These are phyloP conservation scores for Allomyces macrogynus DNA, from an alignment of 192 early-diverging fungal genomes.

Conservation along the genomic window DNA sequence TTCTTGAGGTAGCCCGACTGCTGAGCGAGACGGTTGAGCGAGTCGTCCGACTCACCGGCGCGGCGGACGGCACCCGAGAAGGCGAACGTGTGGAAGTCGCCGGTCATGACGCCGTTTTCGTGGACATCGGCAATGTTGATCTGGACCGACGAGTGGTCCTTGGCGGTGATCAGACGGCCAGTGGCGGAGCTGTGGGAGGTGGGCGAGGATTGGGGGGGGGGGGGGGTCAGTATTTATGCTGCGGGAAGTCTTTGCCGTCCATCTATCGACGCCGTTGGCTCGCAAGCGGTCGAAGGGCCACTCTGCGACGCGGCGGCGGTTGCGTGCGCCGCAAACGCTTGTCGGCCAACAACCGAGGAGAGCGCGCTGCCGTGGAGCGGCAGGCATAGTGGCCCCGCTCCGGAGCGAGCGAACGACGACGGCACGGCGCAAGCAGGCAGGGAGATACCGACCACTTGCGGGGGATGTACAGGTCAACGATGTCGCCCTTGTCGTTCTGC, in stretches of 20 bases:
- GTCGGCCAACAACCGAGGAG: too few relatives aligned
- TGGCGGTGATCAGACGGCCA: conserved; percentile 90
- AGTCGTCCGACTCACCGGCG: conserved; percentile 84
- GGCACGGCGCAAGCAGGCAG: conserved; percentile 4
- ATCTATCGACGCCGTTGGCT: neutral
- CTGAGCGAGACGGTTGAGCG: conserved; percentile 79
- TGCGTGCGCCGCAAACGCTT: neutral
- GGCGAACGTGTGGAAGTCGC: conserved; percentile 64
- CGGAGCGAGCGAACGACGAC: too few relatives aligned
- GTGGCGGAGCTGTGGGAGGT: conserved; percentile 69
- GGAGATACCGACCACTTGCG: conserved; percentile 64
- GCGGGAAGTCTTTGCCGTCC: too few relatives aligned
- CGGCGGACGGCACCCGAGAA: conserved; percentile 81
- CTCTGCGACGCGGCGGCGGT: neutral
- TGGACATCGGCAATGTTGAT: conserved; percentile 91
- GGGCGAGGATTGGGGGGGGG: neutral
- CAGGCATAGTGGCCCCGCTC: too few relatives aligned
- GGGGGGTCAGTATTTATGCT: too few relatives aligned
- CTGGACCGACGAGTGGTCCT: conserved; percentile 97
- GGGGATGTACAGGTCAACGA: conserved; percentile 79
- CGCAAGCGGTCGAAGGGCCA: neutral
- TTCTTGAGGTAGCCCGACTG: conserved; percentile 42
- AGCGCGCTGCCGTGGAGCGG: too few relatives aligned
- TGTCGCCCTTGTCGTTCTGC: conserved; percentile 1
- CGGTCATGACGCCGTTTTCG: conserved; percentile 52